Percentiles rank a stretch among this genome's conserved stretches.
Conservation (phyloP, 805 yeast genomes). For the Starmerella floricola region DNA sequence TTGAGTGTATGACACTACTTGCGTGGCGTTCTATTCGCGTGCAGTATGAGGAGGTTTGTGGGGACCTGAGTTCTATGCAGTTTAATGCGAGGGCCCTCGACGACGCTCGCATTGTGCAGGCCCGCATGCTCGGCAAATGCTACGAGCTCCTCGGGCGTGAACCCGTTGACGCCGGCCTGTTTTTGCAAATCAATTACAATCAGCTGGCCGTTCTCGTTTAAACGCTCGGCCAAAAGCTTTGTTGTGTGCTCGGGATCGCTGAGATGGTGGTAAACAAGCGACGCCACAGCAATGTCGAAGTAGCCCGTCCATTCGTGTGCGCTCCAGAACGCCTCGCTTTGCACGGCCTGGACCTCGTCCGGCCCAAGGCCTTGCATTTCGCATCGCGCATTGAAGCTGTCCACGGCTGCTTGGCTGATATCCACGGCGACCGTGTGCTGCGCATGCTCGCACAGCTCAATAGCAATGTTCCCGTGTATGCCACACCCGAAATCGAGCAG, state of each 20-base stretch:
- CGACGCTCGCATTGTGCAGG: background rate
- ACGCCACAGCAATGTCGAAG: conserved; percentile 13
- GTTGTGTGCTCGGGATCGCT: background rate
- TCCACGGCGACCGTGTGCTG: conserved; percentile 11
- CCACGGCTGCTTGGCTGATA: conserved; percentile 4
- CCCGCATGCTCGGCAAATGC: background rate
- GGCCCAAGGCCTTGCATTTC: conserved; percentile 2
- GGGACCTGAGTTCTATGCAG: conserved; percentile 2
- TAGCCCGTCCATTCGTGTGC: background rate
- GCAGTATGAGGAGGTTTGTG: conserved; percentile 6
- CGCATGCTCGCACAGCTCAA: conserved; percentile 4
- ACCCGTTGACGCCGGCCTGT: conserved; percentile 5
- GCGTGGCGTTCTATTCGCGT: too few relatives aligned
- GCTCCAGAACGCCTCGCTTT: too few relatives aligned
- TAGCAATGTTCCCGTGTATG: conserved; percentile 12
- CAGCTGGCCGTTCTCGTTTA: conserved; percentile 9
- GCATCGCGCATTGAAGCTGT: conserved; percentile 8
- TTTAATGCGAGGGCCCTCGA: conserved; percentile 10
- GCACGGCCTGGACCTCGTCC: too few relatives aligned
- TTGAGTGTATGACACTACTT: too few relatives aligned
- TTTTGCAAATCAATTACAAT: conserved; percentile 8
- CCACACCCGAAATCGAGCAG: conserved; percentile 19
- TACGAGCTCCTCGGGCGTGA: background rate
- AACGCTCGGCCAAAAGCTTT: background rate
- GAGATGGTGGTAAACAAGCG: conserved; percentile 17